Conservation (phyloP, 257 asterid genomes). For the Rubia yunnanensis region DNA sequence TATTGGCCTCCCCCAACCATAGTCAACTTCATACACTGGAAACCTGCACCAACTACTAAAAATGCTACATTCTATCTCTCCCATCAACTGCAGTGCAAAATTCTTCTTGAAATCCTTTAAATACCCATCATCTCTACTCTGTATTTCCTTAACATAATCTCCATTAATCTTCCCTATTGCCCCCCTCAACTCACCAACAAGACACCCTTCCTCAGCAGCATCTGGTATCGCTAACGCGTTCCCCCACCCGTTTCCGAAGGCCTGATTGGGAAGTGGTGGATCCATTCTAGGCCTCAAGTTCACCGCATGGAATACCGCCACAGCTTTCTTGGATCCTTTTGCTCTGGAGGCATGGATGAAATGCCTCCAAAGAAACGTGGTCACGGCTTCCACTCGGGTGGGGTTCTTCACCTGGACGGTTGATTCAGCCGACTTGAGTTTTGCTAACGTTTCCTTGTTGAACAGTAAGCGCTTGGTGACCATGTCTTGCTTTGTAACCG, state of each 20-base stretch:
- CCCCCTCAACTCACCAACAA: constrained; percentile 19
- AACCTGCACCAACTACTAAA: constrained; percentile 45
- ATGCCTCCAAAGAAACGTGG: constrained; percentile 31
- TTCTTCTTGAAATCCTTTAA: background rate
- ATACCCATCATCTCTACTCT: constrained; percentile 11
- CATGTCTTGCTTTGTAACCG: constrained; percentile 9
- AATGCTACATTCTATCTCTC: constrained; percentile 14
- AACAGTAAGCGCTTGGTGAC: constrained; percentile 24
- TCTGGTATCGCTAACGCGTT: constrained; percentile 14
- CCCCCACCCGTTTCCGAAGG: constrained; percentile 25
- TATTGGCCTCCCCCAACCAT: constrained; percentile 41
- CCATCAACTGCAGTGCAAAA: background rate
- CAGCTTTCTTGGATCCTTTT: background rate
- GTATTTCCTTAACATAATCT: constrained; percentile 14
- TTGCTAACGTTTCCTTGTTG: constrained; percentile 17
- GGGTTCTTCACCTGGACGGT: constrained; percentile 20
- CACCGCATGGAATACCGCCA: constrained; percentile 26
- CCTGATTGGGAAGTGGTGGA: constrained; percentile 14
- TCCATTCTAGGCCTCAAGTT: constrained; percentile 26
- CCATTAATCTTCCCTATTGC: constrained; percentile 23
- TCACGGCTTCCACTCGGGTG: constrained; percentile 41
- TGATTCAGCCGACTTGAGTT: constrained; percentile 11
- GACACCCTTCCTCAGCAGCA: background rate
- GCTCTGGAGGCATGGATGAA: constrained; percentile 10
- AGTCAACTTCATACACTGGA: constrained; percentile 44